Evolutionary conservation across 495 filamentous ascomycete species (phyloP), one percentile per base, ranked within the genome.

Genomic region (Podospora anserina): DNA sequence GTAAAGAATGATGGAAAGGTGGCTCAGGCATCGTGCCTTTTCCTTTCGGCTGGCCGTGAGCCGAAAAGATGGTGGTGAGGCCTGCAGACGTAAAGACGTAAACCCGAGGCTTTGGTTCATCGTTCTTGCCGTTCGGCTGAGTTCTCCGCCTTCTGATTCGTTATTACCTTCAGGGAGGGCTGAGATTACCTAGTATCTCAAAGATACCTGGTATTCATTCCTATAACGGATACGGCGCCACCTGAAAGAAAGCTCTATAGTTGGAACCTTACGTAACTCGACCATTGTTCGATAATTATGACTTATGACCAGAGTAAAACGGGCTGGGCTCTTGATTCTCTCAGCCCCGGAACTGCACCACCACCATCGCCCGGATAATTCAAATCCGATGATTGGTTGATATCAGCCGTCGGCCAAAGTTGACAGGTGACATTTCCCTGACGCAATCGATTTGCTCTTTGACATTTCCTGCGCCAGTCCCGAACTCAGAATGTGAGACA

Each of bases 241-340:
- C 54, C 9, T 57, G 54, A 57, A 57, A 39, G 39, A 49, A 49
- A 49, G 6, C 5, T 49, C 55, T 58, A 58, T 19, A 58, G 6
- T 26, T 58, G 55, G 55, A 58, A 3, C n/a, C 55, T 58, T 58
- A 58, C 55, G 55, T 58, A 58, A 58, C 55, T 58, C 5, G 65
- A 79, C 23, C 70, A 71, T 67, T 32, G 30, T 32, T 5, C 30
- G 23, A 23, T 23, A 23, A 23, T 23, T 23, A 23, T 23, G 23
- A 23, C 23, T 23, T 23, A 23, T 23, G 23, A 23, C 23, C 23
- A 32, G 1, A 18, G 19, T 4, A 13, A 20, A 56, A 56, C 23
- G 23, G 54, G 54, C 54, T 56, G 54, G 6, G 54, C 19, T 5
- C 19, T 56, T 18, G 16, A 5, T 20, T 26, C 5, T 11, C 23